A percentile compares a stretch with the other conserved stretches of the same genome.
phyloP scores from a whole-genome alignment of 169 alveolate genomes.

The Besnoitia besnoiti region DNA sequence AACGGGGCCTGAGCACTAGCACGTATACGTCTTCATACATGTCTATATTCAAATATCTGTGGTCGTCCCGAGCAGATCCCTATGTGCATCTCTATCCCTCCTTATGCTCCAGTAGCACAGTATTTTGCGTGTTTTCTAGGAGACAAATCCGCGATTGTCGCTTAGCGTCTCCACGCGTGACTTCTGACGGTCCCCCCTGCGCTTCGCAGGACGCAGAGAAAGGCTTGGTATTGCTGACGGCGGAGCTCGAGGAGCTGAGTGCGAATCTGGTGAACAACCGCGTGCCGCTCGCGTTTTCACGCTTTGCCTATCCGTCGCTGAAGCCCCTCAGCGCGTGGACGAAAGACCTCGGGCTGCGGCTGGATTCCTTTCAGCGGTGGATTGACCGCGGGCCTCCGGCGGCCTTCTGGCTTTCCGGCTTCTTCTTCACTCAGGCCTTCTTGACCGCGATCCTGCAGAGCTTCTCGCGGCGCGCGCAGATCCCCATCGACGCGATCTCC shows the following conservation, averaged over 20 bases:
- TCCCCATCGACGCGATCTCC: constrained; percentile 89
- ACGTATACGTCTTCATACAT: too few species aligned
- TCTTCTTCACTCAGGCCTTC: constrained; percentile 90
- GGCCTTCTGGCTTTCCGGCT: constrained; percentile 89
- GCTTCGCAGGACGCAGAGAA: constrained; percentile 84
- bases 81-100: too few species aligned
- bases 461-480: constrained; percentile 87
- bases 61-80: too few species aligned
- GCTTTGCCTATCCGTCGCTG: constrained; percentile 88
- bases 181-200: not conserved
- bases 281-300: constrained; percentile 87
- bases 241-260: constrained; percentile 85
- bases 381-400: constrained; percentile 88
- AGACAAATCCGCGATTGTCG: too few species aligned
- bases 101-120: too few species aligned
- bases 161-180: not conserved
- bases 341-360: constrained; percentile 83
- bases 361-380: constrained; percentile 90
- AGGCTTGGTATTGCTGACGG: constrained; percentile 86
- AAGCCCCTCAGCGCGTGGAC: constrained; percentile 89
- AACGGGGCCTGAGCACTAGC: too few species aligned
- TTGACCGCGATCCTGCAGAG: constrained; percentile 91
- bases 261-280: constrained; percentile 81
- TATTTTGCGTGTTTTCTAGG: too few species aligned
- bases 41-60: too few species aligned